Conservation (phyloP, 768 basidiomycete genomes). For the Boletus tomentosulus region DNA sequence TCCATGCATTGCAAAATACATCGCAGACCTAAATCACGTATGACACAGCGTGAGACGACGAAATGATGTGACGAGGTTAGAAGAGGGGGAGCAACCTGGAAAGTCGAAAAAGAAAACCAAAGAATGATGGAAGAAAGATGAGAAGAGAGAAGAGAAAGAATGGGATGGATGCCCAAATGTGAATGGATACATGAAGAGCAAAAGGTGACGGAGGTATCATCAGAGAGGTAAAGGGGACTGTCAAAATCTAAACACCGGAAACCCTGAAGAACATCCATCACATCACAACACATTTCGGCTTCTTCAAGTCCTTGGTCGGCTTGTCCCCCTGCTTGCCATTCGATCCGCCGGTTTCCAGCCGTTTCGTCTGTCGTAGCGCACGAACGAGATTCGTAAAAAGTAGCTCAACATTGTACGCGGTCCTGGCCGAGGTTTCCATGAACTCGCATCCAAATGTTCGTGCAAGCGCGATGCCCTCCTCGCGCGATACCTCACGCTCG, state of each 20-base stretch:
- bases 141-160: constrained; percentile 18
- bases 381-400: constrained; percentile 89
- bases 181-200: constrained; percentile 27
- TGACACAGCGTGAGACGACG: constrained; percentile 37
- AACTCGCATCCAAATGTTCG: constrained; percentile 87
- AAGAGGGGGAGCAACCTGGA: constrained; percentile 30
- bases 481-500: constrained; percentile 85
- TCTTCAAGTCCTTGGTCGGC: constrained; percentile 43
- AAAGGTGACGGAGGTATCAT: constrained; percentile 67
- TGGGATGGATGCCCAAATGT: constrained; percentile 23
- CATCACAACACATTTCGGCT: constrained; percentile 72
- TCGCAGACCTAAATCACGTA: constrained; percentile 38
- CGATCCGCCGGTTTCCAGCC: constrained; percentile 44
- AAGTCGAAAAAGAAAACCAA: constrained; percentile 16
- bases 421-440: constrained; percentile 96
- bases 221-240: constrained; percentile 62
- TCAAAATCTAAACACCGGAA: constrained; percentile 58
- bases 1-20: constrained; percentile 37
- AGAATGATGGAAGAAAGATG: constrained; percentile 22
- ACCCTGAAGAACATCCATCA: constrained; percentile 64
- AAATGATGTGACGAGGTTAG: constrained; percentile 32
- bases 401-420: constrained; percentile 85
- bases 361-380: constrained; percentile 67
- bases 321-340: constrained; percentile 38
- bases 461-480: constrained; percentile 83